phyloP scores from a whole-genome alignment of 305 asterid species.

The Fraxinus greggii region DNA sequence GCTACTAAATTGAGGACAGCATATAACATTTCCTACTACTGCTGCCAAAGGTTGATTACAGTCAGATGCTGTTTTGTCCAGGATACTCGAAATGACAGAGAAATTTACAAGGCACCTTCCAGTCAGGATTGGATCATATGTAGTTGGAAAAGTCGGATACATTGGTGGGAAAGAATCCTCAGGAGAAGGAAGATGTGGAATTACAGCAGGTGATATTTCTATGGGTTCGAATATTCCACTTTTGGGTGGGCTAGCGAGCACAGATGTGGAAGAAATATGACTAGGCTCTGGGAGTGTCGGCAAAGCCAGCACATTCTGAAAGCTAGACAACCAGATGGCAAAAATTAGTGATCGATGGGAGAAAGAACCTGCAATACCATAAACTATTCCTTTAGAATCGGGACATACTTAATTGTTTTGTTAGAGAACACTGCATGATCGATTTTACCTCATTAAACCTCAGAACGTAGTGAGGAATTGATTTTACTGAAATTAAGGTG shows the following conservation, averaged over 20 bases:
- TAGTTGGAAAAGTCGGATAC: constrained; percentile 80
- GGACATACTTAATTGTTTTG: neutral
- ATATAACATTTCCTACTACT: constrained; percentile 81
- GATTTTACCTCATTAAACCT: neutral
- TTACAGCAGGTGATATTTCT: constrained; percentile 80
- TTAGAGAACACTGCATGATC: neutral
- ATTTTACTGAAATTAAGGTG: neutral
- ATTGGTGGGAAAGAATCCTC: constrained; percentile 76
- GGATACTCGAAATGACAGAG: constrained; percentile 70
- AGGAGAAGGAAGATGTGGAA: constrained; percentile 69
- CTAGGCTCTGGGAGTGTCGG: constrained; percentile 34
- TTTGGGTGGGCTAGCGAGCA: constrained; percentile 64
- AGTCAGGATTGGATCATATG: constrained; percentile 81
- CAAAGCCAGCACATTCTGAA: constrained; percentile 47
- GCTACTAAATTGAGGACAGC: constrained; percentile 95
- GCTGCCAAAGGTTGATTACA: constrained; percentile 74
- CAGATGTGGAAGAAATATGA: constrained; percentile 46
- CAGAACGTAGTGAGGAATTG: neutral
- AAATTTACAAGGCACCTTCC: constrained; percentile 94
- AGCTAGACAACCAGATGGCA: constrained; percentile 65
- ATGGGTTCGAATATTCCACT: constrained; percentile 73
- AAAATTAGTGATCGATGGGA: constrained; percentile 51
- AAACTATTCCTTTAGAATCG: constrained; percentile 9
- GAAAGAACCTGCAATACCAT: constrained; percentile 60
- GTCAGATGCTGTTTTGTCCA: constrained; percentile 86